Conservation (phyloP, 2,329 filamentous ascomycete genomes). For the Zymoseptoria brevis region DNA sequence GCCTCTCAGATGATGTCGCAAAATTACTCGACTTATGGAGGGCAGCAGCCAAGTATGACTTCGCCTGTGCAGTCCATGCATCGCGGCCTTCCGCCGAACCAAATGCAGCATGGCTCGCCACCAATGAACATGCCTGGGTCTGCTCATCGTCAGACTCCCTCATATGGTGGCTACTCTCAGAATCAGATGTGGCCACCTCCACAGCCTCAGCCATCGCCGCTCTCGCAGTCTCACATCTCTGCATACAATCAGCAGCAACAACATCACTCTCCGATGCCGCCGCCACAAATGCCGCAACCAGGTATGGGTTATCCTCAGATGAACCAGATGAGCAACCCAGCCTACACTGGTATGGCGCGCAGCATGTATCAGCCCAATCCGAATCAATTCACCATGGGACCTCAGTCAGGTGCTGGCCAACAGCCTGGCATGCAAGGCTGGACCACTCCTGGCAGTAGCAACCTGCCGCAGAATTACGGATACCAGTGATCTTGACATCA, state of each 20-base stretch:
- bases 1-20: slow-evolving; percentile 47
- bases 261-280: slow-evolving; percentile 44
- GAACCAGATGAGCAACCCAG: slow-evolving; percentile 36
- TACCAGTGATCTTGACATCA: slow-evolving; percentile 13
- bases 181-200: slow-evolving; percentile 44
- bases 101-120: slow-evolving; percentile 61
- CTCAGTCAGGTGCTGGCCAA: slow-evolving; percentile 33
- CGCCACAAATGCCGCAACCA: slow-evolving; percentile 40
- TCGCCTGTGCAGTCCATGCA: slow-evolving; percentile 65
- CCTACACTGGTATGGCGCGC: slow-evolving; percentile 40
- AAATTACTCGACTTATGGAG: slow-evolving; percentile 64
- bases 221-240: slow-evolving; percentile 40
- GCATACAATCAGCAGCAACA: slow-evolving; percentile 39
- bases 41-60: slow-evolving; percentile 60
- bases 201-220: slow-evolving; percentile 41
- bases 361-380: slow-evolving; percentile 44
- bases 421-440: slow-evolving; percentile 47
- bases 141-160: slow-evolving; percentile 36
- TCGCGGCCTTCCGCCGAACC: slow-evolving; percentile 43
- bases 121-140: slow-evolving; percentile 40
- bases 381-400: slow-evolving; percentile 34
- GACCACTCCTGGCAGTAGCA: slow-evolving; percentile 35
- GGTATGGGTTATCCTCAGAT: slow-evolving; percentile 41
- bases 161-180: slow-evolving; percentile 37
- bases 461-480: slow-evolving; percentile 31